Base-by-base conservation (phyloP, 495 filamentous ascomycete genomes). In the Neurospora sublineolata region DNA sequence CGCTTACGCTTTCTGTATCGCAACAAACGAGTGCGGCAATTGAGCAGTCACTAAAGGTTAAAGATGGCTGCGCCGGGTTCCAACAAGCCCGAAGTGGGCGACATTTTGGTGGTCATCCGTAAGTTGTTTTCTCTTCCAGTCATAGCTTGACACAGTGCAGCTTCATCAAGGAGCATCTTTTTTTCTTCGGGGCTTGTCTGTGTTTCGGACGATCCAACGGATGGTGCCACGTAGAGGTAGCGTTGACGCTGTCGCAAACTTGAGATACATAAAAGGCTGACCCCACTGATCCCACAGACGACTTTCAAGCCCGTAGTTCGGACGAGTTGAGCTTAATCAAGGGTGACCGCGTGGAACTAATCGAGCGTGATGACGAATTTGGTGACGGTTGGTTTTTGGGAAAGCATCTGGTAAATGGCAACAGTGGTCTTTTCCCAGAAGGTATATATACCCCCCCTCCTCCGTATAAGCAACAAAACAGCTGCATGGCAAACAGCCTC, bases 361-460 rank as follows among this genome's bases (percentile, higher is more conserved):
- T 97, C 46, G 95, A 98, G 79, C 88, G 96, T 69, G 94, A 98
- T 80, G 94, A 98, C 79, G 96, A 97, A 75, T 99, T 97, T 80
- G 92, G 92, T 68, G 96, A 99, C 83, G 96, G 95, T 70, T 99
- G 96, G 96, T 99, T 92, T 82, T 81, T 97, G 74, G 96, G 97
- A 37, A 89, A 90, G 77, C 92, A 97, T 79, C 72, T 90, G 74
- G 82, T 86, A 68, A 93, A 90, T 76, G 89, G 87, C 40, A 88
- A 88, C 73, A 94, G 86, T 67, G 94, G 94, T 60, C 87, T 97
- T 39, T 97, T 97, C 79, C 94, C 94, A 18, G 93, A 94, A 86
- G 92, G 94, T 96, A 83, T 72, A 87, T 76, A 44, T 36, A 33
- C 68, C 46, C 20, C 46, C 20, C 27, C 68, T 73, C 18, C 33